Base-by-base conservation (phyloP, 2,329 filamentous ascomycete genomes). In the Ilyonectria sp. region DNA sequence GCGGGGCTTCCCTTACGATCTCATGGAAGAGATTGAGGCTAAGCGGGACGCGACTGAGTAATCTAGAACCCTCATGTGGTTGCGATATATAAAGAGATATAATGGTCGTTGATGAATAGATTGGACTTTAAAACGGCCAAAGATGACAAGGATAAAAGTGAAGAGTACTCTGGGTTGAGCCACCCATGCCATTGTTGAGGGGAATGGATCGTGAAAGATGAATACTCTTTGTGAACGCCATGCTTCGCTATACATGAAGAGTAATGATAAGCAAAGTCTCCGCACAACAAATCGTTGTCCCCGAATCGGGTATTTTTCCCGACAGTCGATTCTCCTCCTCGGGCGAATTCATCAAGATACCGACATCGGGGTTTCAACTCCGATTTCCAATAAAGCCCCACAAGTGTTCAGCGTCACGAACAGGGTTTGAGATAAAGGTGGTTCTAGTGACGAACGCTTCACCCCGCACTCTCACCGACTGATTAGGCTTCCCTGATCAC, bases 401-500 rank as follows among this genome's bases (percentile, higher is more conserved):
- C 50, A 53, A 53, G 10, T 23, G 17, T 53, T 35, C 31, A 53
- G 21, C 31, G 15, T 53, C 19, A 33, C 11, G n/a, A 26, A 49
- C 56, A 59, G 44, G 56, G 56, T 47, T 49, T 33, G 11, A 59
- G 57, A 60, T 60, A 60, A 60, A 49, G 35, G 17, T 50, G 44
- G 33, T 23, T 33, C 31, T 10, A 60, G 26, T 6, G 9, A 50
- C 11, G 44, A 35, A 31, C 19, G 33, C 40, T 29, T 60, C 53
- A 56, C 63, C 63, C 63, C 63, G 56, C 63, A 60, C 40, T 65
- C 57, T 60, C 63, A 60, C 63, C 63, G 63, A 63, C 61, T 53
- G 49, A 59, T 59, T 64, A 37, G 40, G 11, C 13, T 23, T 43
- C 40, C 19, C 11, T 13, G 15, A 35, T 54, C 19, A 46, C 13